phyloP scores from a whole-genome alignment of 78 protist species.

The Dictyostelium intermedium region DNA sequence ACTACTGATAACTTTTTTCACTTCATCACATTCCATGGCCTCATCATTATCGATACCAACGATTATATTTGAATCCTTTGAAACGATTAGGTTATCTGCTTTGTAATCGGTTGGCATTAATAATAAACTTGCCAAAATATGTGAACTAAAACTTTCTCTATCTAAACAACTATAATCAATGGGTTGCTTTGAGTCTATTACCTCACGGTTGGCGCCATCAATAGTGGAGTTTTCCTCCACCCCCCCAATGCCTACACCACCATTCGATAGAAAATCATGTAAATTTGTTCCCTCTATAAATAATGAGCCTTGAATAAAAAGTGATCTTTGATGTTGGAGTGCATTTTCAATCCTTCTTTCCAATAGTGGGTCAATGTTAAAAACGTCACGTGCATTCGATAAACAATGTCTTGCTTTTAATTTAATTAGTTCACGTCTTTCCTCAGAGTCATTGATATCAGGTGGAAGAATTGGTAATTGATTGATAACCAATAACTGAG shows the following conservation, averaged over 20 bases:
- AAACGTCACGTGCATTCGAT: background rate
- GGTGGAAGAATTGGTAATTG: conserved; percentile 1
- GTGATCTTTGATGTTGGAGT: background rate
- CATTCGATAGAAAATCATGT: background rate
- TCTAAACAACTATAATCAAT: background rate
- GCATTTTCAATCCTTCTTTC: background rate
- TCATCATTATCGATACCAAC: background rate
- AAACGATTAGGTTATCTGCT: background rate
- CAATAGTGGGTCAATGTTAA: background rate
- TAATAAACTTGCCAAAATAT: background rate
- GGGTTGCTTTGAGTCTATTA: background rate
- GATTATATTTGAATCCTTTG: background rate
- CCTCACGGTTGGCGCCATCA: background rate
- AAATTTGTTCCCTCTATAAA: background rate
- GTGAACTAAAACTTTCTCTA: background rate
- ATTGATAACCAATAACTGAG: background rate
- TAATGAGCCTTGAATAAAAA: background rate
- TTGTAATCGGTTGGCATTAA: conserved; percentile 4
- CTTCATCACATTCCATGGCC: background rate
- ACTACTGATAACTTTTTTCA: background rate
- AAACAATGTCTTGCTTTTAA: background rate
- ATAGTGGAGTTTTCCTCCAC: background rate
- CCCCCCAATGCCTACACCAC: background rate
- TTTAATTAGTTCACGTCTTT: background rate
- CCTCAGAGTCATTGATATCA: background rate